phyloP scores from a whole-genome alignment of 2,329 filamentous ascomycete species.

The Chaetomium strumarium region DNA sequence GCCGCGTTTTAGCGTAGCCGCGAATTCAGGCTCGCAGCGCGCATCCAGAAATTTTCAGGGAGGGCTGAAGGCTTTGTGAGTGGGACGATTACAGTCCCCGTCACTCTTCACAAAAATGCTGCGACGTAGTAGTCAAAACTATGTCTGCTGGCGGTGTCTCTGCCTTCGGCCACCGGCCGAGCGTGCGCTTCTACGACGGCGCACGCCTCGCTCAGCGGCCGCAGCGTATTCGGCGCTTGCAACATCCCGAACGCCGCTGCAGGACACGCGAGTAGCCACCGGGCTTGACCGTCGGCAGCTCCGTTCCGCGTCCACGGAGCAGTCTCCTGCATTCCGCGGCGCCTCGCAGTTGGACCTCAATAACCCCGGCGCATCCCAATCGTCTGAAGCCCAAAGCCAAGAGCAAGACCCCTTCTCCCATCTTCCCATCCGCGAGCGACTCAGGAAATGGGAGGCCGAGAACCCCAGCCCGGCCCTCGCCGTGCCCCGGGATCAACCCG shows the following conservation, averaged over 20 bases:
- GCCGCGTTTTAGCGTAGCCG: slow-evolving; percentile 12
- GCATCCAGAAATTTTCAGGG: slow-evolving; percentile 9
- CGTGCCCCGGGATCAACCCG: slow-evolving; percentile 28
- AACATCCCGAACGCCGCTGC: background rate
- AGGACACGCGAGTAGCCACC: background rate
- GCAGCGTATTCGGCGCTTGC: background rate
- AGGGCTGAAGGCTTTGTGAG: background rate
- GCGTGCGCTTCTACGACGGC: slow-evolving; percentile 1
- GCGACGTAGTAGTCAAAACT: slow-evolving; percentile 20
- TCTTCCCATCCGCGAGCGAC: slow-evolving; percentile 34
- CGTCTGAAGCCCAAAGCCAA: background rate
- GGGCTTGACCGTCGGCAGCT: background rate
- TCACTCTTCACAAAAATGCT: slow-evolving; percentile 15
- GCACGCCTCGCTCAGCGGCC: background rate
- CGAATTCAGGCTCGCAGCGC: background rate
- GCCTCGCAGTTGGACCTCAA: too few species aligned
- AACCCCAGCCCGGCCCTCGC: slow-evolving; percentile 27
- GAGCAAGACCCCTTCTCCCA: background rate
- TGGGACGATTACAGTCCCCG: too few species aligned
- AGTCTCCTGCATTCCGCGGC: background rate
- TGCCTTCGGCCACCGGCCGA: slow-evolving; percentile 13
- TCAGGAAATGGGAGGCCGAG: slow-evolving; percentile 38
- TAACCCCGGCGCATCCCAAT: too few species aligned
- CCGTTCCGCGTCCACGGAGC: slow-evolving; percentile 7
- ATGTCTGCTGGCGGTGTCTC: slow-evolving; percentile 27